Percentiles rank a stretch among this genome's conserved stretches.
phyloP scores from a whole-genome alignment of 2,329 filamentous ascomycete species.

The Paracorniculantispora psalliotae region DNA sequence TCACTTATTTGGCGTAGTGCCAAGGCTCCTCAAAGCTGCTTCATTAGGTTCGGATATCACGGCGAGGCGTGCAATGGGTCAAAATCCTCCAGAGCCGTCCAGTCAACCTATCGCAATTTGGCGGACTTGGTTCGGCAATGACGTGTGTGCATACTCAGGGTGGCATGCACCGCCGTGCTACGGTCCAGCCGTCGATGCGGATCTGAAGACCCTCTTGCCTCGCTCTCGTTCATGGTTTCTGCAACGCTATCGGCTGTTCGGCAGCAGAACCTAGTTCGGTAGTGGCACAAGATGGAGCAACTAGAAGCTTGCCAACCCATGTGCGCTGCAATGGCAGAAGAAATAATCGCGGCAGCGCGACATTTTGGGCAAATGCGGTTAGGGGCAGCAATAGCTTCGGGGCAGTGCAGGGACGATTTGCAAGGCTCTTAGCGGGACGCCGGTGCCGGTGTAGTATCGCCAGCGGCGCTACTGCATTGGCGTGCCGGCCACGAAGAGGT shows the following conservation, averaged over 20 bases:
- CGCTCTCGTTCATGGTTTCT: neutral
- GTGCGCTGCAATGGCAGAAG: neutral
- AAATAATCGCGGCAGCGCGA: neutral
- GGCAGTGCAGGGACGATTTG: slow-evolving; percentile 3
- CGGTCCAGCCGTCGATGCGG: neutral
- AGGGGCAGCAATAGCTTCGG: neutral
- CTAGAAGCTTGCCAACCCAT: neutral
- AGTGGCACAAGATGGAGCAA: neutral
- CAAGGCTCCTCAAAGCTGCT: neutral
- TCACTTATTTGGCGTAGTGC: no score
- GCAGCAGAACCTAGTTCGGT: neutral
- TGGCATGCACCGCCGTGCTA: neutral
- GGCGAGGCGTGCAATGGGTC: neutral
- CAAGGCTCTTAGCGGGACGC: neutral
- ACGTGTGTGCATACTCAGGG: neutral
- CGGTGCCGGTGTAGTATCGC: slow-evolving; percentile 8
- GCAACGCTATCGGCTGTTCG: slow-evolving; percentile 10
- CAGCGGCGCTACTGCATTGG: neutral
- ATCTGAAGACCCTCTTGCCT: slow-evolving; percentile 3
- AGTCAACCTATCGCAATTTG: neutral
- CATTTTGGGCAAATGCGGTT: neutral
- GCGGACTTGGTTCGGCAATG: neutral
- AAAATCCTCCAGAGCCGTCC: neutral
- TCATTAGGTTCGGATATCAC: neutral
- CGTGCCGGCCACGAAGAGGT: neutral